phyloP scores from a whole-genome alignment of 2,329 filamentous ascomycete species.

The Lasiodiplodia sp. region DNA sequence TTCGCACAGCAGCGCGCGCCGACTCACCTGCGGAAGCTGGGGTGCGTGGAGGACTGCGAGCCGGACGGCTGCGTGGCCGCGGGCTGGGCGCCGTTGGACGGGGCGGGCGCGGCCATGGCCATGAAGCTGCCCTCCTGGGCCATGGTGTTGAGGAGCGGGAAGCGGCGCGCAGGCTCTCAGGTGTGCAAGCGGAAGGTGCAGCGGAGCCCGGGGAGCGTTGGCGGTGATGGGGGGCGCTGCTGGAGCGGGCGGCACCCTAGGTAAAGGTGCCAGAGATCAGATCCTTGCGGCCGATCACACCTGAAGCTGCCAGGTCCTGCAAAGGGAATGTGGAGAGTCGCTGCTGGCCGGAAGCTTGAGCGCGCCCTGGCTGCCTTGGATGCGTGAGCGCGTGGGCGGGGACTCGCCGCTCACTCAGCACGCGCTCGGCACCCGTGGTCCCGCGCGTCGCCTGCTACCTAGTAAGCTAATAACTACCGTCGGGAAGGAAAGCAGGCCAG shows the following conservation, averaged over 20 bases:
- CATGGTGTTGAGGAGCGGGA: conserved; percentile 37
- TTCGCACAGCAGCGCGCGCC: not conserved
- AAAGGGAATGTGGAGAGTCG: conserved; percentile 28
- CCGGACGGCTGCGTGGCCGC: conserved; percentile 32
- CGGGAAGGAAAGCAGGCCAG: not conserved
- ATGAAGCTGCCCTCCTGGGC: conserved; percentile 50
- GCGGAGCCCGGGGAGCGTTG: conserved; percentile 23
- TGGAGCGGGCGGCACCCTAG: conserved; percentile 24
- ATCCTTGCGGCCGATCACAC: conserved; percentile 30
- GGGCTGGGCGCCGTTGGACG: conserved; percentile 40
- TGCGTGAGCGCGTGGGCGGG: not conserved
- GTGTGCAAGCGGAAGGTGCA: conserved; percentile 3
- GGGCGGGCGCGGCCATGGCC: conserved; percentile 37
- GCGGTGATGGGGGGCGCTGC: conserved; percentile 26
- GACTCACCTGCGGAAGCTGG: conserved; percentile 67
- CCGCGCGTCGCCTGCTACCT: not conserved
- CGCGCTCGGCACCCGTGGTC: not conserved
- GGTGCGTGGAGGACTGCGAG: conserved; percentile 47
- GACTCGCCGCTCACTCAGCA: conserved; percentile 1
- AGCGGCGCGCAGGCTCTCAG: not conserved
- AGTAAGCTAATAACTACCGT: not conserved
- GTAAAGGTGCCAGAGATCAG: conserved; percentile 28
- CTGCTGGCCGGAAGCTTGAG: conserved; percentile 21
- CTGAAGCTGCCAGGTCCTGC: conserved; percentile 26
- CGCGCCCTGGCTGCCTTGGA: conserved; percentile 13